These are phyloP conservation scores for Eucalyptus tenuipes DNA, from an alignment of 345 rosid genomes.

Conservation along the genomic window DNA sequence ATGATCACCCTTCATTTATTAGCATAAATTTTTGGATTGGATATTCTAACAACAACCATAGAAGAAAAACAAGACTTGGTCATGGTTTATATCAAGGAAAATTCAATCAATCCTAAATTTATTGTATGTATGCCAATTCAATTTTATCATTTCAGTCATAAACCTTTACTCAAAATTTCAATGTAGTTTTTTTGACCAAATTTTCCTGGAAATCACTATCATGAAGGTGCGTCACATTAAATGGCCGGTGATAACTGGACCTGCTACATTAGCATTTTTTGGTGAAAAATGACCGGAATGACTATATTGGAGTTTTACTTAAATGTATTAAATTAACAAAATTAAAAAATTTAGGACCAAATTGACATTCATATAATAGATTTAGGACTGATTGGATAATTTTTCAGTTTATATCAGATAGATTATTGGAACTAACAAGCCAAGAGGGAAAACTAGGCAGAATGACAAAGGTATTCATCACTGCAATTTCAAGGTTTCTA, in stretches of 20 bases:
- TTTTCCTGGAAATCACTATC: not conserved
- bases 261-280: accelerated
- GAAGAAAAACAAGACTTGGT: not conserved
- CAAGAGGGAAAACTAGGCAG: not conserved
- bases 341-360: too few relatives aligned
- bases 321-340: too few relatives aligned
- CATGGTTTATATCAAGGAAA: not conserved
- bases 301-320: too few relatives aligned
- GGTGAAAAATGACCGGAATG: too few relatives aligned
- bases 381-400: not conserved
- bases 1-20: not conserved
- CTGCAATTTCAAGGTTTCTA: not conserved
- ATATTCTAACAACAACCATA: not conserved
- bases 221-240: not conserved
- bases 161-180: not conserved
- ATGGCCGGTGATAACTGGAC: not conserved
- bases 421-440: not conserved
- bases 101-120: not conserved
- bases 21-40: not conserved
- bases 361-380: too few relatives aligned
- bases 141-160: not conserved
- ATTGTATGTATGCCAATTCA: not conserved
- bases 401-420: not conserved
- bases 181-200: not conserved
- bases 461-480: not conserved